phyloP scores from a whole-genome alignment of 176 grass and related monocot species.

The Carex littledalei region DNA sequence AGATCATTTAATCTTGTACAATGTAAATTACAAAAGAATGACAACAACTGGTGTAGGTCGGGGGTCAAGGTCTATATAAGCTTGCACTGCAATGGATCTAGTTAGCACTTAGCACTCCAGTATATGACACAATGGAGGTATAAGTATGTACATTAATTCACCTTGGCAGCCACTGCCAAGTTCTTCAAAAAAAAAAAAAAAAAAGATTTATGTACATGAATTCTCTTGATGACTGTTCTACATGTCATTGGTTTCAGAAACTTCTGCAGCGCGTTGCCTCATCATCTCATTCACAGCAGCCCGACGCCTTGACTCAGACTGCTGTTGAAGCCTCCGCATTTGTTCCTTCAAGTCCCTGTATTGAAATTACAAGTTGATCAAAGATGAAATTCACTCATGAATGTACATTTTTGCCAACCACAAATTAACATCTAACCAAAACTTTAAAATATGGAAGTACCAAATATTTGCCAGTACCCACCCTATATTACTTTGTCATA shows the following conservation, averaged over 20 bases:
- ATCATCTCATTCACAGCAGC: conserved; percentile 99
- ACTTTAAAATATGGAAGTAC: not conserved
- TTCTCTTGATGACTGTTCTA: not conserved
- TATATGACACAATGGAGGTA: conserved; percentile 8
- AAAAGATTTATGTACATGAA: not conserved
- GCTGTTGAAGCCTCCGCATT: conserved; percentile 88
- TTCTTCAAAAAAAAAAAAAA: no score
- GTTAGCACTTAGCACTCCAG: conserved; percentile 1
- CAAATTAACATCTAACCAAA: not conserved
- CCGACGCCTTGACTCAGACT: conserved; percentile 88
- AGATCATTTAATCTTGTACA: not conserved
- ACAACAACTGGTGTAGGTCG: not conserved
- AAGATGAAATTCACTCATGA: not conserved
- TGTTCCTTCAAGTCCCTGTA: conserved; percentile 98
- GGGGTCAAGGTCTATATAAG: conserved; percentile 15
- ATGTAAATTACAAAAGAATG: conserved; percentile 12
- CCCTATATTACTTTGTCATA: not conserved
- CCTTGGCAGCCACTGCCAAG: no score
- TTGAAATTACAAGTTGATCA: not conserved
- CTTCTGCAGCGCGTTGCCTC: conserved; percentile 69
- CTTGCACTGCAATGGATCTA: not conserved
- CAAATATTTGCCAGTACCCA: not conserved
- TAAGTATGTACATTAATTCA: conserved; percentile 4
- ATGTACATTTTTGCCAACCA: not conserved
- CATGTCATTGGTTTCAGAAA: conserved; percentile 36